Evolutionary conservation across 352 stramenopile genomes (phyloP).

Genomic region (Globisporangium apiculatum): DNA sequence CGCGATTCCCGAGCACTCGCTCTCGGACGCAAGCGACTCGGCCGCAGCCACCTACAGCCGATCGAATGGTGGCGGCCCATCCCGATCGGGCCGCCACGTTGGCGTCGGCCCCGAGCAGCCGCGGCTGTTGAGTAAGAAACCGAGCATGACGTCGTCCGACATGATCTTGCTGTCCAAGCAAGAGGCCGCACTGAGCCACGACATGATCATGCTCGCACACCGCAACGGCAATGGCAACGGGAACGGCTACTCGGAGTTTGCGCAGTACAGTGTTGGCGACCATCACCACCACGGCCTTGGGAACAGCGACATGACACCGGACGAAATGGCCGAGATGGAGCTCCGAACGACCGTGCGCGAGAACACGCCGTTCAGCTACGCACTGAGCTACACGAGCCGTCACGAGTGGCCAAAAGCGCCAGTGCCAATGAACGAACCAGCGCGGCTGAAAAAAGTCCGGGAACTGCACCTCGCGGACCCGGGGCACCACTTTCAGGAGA

Average conservation of each 20-base stretch:
- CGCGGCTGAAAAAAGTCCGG: conserved; percentile 63
- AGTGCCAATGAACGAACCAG: conserved; percentile 51
- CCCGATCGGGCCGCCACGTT: conserved; percentile 1
- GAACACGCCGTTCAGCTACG: conserved; percentile 78
- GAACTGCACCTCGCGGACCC: conserved; percentile 71
- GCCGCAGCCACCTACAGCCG: conserved; percentile 23
- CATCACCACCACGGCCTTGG: conserved; percentile 10
- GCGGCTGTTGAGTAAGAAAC: conserved; percentile 9
- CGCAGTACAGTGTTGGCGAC: conserved; percentile 19
- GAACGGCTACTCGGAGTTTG: conserved; percentile 32
- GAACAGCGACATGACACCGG: conserved; percentile 34
- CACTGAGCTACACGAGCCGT: conserved; percentile 69
- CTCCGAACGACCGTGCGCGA: conserved; percentile 54
- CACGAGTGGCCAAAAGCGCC: conserved; percentile 81
- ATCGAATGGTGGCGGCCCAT: background rate
- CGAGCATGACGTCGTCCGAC: conserved; percentile 17
- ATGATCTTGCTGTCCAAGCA: conserved; percentile 22
- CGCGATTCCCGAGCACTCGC: conserved; percentile 25
- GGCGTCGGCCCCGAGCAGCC: conserved; percentile 17
- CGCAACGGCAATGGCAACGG: conserved; percentile 9
- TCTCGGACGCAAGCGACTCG: conserved; percentile 57
- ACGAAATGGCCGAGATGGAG: conserved; percentile 51
- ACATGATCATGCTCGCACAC: conserved; percentile 52
- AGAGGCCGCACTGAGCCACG: conserved; percentile 16
- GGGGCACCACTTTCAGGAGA: conserved; percentile 79